Conservation (phyloP, 257 asterid species). For the Galeopsis tetrahit region DNA sequence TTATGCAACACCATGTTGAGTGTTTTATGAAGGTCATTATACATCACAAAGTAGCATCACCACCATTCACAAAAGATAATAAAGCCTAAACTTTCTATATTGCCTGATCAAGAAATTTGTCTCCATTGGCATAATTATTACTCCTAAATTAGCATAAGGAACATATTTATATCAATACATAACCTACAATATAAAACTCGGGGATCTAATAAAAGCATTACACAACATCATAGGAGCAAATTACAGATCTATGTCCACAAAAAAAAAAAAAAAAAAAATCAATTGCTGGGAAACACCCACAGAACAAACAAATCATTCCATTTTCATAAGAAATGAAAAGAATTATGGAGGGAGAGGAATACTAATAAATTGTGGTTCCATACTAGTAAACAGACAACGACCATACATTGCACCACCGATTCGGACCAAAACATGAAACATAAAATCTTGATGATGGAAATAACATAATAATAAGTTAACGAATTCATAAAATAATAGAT, state of each 20-base stretch:
- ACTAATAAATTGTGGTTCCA: background rate
- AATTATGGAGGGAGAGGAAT: background rate
- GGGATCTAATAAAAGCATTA: background rate
- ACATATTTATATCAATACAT: background rate
- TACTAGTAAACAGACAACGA: background rate
- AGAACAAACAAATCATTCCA: background rate
- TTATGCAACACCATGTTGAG: background rate
- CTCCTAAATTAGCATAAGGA: conserved; percentile 1
- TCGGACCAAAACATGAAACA: background rate
- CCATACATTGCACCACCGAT: background rate
- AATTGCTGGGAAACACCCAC: background rate
- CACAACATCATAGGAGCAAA: background rate
- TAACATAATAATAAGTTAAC: background rate
- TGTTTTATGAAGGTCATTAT: too few species aligned
- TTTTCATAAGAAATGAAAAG: background rate
- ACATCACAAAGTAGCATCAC: background rate
- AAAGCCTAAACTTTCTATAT: background rate
- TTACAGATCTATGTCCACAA: background rate
- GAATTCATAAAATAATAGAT: background rate
- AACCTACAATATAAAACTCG: background rate
- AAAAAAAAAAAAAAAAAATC: too few species aligned
- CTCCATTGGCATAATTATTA: background rate
- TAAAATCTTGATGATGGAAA: background rate
- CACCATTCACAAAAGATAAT: background rate
- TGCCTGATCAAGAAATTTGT: background rate